Conservation (phyloP, 164 flowering plant species). For the Tetrastigma voinierianum region DNA sequence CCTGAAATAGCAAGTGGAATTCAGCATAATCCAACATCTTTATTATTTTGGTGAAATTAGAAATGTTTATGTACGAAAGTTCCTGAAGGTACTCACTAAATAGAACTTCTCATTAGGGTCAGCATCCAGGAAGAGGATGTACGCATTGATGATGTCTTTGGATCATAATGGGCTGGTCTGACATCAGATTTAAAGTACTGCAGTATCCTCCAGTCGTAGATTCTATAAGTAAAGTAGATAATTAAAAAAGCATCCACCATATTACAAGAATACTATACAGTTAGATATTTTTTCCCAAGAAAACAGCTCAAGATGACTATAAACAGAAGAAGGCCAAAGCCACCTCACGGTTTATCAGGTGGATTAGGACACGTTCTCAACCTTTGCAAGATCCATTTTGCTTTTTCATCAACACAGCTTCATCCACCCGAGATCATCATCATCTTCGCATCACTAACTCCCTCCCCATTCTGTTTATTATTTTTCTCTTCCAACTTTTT, state of each 20-base stretch:
- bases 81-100: conserved; percentile 37
- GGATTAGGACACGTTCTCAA: conserved; percentile 98
- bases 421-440: conserved; percentile 68
- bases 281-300: no score
- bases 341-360: conserved; percentile 94
- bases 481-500: conserved; percentile 84
- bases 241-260: no score
- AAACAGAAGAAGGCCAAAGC: background rate
- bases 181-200: conserved; percentile 90
- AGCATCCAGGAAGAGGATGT: conserved; percentile 90
- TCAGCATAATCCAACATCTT: no score
- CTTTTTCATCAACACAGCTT: conserved; percentile 84
- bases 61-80: background rate
- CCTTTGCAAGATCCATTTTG: no score
- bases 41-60: no score
- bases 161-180: conserved; percentile 87
- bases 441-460: conserved; percentile 69
- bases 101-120: conserved; percentile 93
- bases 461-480: conserved; percentile 45
- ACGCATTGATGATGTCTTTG: conserved; percentile 92
- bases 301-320: conserved; percentile 33
- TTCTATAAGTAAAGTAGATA: conserved; percentile 41
- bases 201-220: conserved; percentile 88
- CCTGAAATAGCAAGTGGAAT: conserved; percentile 12
- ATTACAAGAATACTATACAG: no score